These are phyloP conservation scores for Eleusine coracana DNA, from an alignment of 176 grass and related monocot species.

Conservation along the genomic window DNA sequence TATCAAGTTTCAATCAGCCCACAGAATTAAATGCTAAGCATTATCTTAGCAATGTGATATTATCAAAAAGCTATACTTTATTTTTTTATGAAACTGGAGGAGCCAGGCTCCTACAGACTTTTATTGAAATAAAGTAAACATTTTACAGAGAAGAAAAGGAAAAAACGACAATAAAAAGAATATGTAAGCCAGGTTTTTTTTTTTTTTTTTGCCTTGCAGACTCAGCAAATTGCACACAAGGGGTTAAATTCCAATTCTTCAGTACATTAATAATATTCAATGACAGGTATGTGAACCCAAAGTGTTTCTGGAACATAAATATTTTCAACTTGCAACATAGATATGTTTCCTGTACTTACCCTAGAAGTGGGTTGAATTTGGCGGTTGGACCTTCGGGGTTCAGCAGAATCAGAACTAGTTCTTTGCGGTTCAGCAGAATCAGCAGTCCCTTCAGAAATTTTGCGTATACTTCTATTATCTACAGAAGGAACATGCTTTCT, in stretches of 20 bases:
- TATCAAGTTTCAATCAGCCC: background rate
- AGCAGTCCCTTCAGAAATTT: constrained; percentile 44
- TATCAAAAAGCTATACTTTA: background rate
- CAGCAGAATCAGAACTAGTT: constrained; percentile 50
- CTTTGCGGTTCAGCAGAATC: constrained; percentile 72
- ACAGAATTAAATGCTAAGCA: background rate
- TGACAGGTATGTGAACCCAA: background rate
- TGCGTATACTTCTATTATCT: constrained; percentile 44
- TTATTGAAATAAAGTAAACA: no score
- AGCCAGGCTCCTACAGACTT: no score
- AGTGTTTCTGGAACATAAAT: background rate
- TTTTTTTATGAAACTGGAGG: no score
- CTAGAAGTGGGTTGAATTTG: constrained; percentile 95
- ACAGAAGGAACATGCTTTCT: constrained; percentile 46
- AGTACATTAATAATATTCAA: background rate
- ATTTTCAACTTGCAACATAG: background rate
- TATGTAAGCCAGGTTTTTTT: constrained; percentile 21
- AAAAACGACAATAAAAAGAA: background rate
- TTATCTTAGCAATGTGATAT: background rate
- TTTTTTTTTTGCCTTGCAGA: background rate
- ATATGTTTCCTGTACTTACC: constrained; percentile 48
- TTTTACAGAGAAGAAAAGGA: no score
- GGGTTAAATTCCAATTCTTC: no score
- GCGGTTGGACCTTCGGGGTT: constrained; percentile 87
- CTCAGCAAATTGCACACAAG: background rate